Percentiles rank a stretch among this genome's conserved stretches.
phyloP scores from a whole-genome alignment of 2,329 filamentous ascomycete species.

The Colletotrichum magnum region DNA sequence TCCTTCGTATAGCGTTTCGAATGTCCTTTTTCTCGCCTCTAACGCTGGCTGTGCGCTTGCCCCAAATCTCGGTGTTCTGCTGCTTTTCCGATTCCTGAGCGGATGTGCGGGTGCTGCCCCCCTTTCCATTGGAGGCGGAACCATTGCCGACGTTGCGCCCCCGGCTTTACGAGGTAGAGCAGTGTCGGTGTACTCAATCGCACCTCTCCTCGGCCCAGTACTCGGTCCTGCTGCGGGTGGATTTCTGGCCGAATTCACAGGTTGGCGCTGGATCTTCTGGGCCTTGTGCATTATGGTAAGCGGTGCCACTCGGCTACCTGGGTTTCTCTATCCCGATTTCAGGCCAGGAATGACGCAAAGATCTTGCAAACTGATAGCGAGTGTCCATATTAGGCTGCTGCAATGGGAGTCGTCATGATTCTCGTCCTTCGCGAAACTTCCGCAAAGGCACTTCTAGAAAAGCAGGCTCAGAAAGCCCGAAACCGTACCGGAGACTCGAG shows the following conservation, averaged over 20 bases:
- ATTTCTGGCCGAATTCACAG: conserved; percentile 46
- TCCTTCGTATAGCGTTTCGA: conserved; percentile 47
- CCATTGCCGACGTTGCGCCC: conserved; percentile 53
- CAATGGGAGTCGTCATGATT: conserved; percentile 52
- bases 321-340: background rate
- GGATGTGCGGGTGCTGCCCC: conserved; percentile 46
- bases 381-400: conserved; percentile 50
- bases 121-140: conserved; percentile 51
- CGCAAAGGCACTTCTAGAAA: conserved; percentile 59
- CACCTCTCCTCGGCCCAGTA: conserved; percentile 50
- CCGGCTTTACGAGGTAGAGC: conserved; percentile 50
- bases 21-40: conserved; percentile 49
- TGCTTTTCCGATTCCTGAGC: conserved; percentile 50
- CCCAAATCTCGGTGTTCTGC: conserved; percentile 46
- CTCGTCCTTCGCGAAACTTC: conserved; percentile 64
- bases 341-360: background rate
- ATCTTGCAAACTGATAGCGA: conserved; percentile 28
- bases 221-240: conserved; percentile 51
- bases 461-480: conserved; percentile 62
- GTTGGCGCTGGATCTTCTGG: conserved; percentile 63
- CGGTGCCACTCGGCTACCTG: background rate
- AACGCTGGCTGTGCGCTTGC: conserved; percentile 48
- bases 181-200: conserved; percentile 51
- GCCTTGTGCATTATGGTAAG: conserved; percentile 55
- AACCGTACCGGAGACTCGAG: conserved; percentile 50